A percentile compares a stretch with the other conserved stretches of the same genome.
These are phyloP conservation scores for Aspergillus homomorphus DNA, from an alignment of 495 filamentous ascomycete species.

Conservation along the genomic window DNA sequence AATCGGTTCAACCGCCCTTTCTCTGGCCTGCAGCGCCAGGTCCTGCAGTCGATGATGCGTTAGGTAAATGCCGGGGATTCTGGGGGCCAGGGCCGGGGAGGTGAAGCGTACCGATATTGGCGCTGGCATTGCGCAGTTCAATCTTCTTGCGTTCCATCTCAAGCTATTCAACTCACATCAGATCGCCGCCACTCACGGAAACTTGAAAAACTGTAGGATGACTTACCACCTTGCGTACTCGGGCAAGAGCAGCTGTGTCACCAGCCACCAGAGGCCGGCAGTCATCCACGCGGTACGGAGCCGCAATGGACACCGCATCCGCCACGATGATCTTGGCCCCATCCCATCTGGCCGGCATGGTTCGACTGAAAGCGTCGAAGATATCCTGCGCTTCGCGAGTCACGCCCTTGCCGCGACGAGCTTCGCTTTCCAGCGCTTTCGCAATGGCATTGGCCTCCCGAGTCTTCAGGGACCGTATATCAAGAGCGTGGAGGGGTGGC, in stretches of 20 bases:
- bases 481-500: slow-evolving; percentile 45
- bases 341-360: slow-evolving; percentile 64
- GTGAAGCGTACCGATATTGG: slow-evolving; percentile 39
- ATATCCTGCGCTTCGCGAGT: slow-evolving; percentile 66
- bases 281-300: slow-evolving; percentile 59
- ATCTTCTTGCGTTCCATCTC: slow-evolving; percentile 53
- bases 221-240: slow-evolving; percentile 66
- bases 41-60: slow-evolving; percentile 18
- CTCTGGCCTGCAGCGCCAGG: slow-evolving; percentile 28
- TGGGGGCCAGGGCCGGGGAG: slow-evolving; percentile 24
- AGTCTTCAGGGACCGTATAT: slow-evolving; percentile 49
- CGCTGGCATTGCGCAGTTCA: slow-evolving; percentile 44
- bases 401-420: slow-evolving; percentile 58
- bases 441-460: slow-evolving; percentile 53
- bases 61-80: slow-evolving; percentile 9
- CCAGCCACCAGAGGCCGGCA: slow-evolving; percentile 50
- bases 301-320: slow-evolving; percentile 59
- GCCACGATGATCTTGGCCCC: slow-evolving; percentile 60
- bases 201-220: neutral
- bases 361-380: slow-evolving; percentile 62
- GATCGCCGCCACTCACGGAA: too few relatives aligned
- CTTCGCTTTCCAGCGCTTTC: slow-evolving; percentile 53
- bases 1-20: slow-evolving; percentile 28
- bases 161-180: slow-evolving; percentile 28
- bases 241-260: slow-evolving; percentile 48